Percentiles rank a stretch among this genome's conserved stretches.
Conservation (phyloP, 805 yeast species). For the Zygosaccharomyces lentus region DNA sequence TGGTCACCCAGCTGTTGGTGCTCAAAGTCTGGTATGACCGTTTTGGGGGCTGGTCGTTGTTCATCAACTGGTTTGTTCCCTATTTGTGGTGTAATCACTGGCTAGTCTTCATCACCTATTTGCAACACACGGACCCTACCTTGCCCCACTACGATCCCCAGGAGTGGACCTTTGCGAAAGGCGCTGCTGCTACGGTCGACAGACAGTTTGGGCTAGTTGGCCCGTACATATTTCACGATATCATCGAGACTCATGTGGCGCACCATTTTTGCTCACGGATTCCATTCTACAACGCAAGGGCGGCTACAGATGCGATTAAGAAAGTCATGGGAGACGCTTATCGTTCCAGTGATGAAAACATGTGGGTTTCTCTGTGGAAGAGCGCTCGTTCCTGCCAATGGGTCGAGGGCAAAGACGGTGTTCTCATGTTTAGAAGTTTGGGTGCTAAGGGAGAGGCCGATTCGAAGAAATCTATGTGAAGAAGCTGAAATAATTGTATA, state of each 20-base stretch:
- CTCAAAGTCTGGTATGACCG: constrained; percentile 56
- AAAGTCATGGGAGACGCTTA: constrained; percentile 84
- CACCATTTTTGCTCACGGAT: constrained; percentile 82
- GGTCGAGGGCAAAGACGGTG: constrained; percentile 65
- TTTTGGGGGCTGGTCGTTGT: constrained; percentile 59
- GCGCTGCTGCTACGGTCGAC: constrained; percentile 87
- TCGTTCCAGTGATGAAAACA: constrained; percentile 60
- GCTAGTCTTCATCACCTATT: constrained; percentile 80
- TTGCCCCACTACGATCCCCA: constrained; percentile 74
- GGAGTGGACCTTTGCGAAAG: constrained; percentile 83
- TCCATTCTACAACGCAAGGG: constrained; percentile 84
- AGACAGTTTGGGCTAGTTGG: constrained; percentile 81
- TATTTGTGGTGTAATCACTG: constrained; percentile 82
- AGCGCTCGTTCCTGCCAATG: constrained; percentile 63
- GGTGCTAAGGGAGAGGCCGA: neutral
- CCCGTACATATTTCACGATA: constrained; percentile 75
- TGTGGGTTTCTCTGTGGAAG: constrained; percentile 66
- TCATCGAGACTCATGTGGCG: constrained; percentile 84
- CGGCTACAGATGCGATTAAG: constrained; percentile 71
- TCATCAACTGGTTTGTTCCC: constrained; percentile 71
- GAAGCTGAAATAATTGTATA: no score
- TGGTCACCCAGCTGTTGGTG: constrained; percentile 47
- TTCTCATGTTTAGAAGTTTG: constrained; percentile 68
- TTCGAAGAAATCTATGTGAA: neutral
- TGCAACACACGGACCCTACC: constrained; percentile 76